phyloP scores from a whole-genome alignment of 2,329 filamentous ascomycete genomes.

The Rhinocladiella similis region DNA sequence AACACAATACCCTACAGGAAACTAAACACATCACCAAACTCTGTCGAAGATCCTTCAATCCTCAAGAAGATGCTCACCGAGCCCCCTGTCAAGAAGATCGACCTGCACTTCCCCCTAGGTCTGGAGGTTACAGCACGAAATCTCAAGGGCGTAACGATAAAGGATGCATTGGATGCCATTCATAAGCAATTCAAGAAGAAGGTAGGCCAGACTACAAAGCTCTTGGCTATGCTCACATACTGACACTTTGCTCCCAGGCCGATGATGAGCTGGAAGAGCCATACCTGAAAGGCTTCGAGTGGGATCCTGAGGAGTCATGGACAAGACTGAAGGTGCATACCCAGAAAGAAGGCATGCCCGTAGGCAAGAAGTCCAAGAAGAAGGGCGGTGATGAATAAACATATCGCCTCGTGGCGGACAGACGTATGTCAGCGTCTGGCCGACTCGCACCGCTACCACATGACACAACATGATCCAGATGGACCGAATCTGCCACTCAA shows the following conservation, averaged over 20 bases:
- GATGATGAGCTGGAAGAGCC: conserved; percentile 89
- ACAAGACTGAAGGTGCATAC: conserved; percentile 85
- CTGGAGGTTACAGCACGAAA: conserved; percentile 87
- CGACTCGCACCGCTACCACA: conserved; percentile 9
- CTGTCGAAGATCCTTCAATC: conserved; percentile 78
- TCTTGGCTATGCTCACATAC: background rate
- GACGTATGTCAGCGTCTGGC: conserved; percentile 7
- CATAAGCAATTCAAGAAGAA: conserved; percentile 97
- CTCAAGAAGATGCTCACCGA: conserved; percentile 78
- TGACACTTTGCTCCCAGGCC: conserved; percentile 54
- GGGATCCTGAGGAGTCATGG: conserved; percentile 92
- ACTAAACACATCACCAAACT: conserved; percentile 80
- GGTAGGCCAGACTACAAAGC: conserved; percentile 55
- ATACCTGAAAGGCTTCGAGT: conserved; percentile 92
- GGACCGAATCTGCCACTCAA: conserved; percentile 13
- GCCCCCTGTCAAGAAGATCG: conserved; percentile 89
- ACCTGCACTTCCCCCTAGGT: conserved; percentile 86
- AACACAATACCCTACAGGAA: conserved; percentile 62
- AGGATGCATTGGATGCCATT: conserved; percentile 93
- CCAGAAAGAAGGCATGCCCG: conserved; percentile 64
- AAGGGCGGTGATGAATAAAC: conserved; percentile 41
- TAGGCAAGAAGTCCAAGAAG: conserved; percentile 66
- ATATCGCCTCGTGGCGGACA: background rate
- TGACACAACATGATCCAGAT: conserved; percentile 7
- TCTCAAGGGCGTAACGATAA: conserved; percentile 92